A percentile compares a stretch with the other conserved stretches of the same genome.
These are phyloP conservation scores for Glycine soja DNA, from an alignment of 306 rosid genomes.

Conservation along the genomic window DNA sequence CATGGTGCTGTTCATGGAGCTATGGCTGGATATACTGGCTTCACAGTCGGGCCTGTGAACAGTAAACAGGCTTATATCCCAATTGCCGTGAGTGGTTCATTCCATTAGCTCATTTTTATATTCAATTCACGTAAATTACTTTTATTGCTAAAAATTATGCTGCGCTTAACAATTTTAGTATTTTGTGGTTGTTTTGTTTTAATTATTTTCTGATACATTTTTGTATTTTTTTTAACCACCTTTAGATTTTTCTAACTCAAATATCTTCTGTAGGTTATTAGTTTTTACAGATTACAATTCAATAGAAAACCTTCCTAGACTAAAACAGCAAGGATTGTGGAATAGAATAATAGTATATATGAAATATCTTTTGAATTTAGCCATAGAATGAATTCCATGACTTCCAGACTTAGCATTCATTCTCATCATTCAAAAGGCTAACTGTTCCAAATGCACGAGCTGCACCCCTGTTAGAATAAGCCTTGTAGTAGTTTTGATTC, in stretches of 20 bases:
- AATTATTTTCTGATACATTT: too few species aligned
- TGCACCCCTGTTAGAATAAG: too few species aligned
- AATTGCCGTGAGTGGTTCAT: slow-evolving; percentile 72
- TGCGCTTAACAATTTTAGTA: too few species aligned
- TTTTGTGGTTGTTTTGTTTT: too few species aligned
- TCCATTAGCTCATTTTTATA: slow-evolving; percentile 28
- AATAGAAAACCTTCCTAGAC: not conserved
- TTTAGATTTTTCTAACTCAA: too few species aligned
- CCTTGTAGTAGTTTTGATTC: too few species aligned
- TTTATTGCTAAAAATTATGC: too few species aligned
- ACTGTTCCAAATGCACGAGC: not conserved
- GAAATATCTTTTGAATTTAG: too few species aligned
- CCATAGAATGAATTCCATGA: too few species aligned
- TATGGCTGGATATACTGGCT: slow-evolving; percentile 96
- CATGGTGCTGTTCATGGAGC: slow-evolving; percentile 95
- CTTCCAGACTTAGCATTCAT: too few species aligned
- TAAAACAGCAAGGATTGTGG: not conserved
- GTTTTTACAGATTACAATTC: not conserved
- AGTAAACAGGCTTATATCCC: slow-evolving; percentile 91
- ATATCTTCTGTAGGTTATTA: not conserved
- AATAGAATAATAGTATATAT: not conserved
- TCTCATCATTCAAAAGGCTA: not conserved
- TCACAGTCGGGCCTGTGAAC: slow-evolving; percentile 91
- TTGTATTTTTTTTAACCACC: too few species aligned
- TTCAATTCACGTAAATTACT: slow-evolving; percentile 26